phyloP scores from a whole-genome alignment of 805 yeast genomes.

The Kodamaea leandrae region DNA sequence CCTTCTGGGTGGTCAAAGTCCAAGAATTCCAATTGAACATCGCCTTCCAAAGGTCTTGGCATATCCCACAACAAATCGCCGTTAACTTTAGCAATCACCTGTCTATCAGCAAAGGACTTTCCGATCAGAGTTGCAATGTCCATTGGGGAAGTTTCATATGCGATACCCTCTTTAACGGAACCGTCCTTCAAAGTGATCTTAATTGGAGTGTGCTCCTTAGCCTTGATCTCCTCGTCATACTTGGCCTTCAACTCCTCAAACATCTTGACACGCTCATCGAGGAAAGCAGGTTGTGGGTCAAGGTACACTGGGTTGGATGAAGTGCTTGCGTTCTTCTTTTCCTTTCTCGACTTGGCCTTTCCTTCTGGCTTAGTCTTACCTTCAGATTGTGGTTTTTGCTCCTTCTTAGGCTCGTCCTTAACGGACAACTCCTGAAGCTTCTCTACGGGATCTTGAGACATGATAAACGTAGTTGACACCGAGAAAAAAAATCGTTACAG shows the following conservation, averaged over 20 bases:
- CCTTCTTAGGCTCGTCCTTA: constrained; percentile 18
- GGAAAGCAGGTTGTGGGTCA: constrained; percentile 81
- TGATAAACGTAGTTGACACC: background rate
- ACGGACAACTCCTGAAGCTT: constrained; percentile 48
- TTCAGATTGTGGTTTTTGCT: constrained; percentile 8
- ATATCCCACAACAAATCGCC: constrained; percentile 85
- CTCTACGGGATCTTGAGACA: constrained; percentile 29
- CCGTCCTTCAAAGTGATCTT: constrained; percentile 87
- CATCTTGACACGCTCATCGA: constrained; percentile 72
- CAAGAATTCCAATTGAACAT: constrained; percentile 68
- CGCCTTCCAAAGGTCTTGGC: constrained; percentile 85
- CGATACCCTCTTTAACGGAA: constrained; percentile 65
- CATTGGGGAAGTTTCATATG: constrained; percentile 90
- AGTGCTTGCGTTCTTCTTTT: constrained; percentile 41
- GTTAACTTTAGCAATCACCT: constrained; percentile 86
- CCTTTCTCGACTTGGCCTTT: constrained; percentile 20
- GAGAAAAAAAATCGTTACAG: background rate
- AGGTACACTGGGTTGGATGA: constrained; percentile 37
- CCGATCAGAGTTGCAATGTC: constrained; percentile 82
- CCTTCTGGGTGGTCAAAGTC: constrained; percentile 96
- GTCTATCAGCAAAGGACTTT: constrained; percentile 83
- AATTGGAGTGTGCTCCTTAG: constrained; percentile 57
- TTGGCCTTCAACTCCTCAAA: constrained; percentile 79
- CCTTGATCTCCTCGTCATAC: constrained; percentile 69
- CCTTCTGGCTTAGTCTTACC: constrained; percentile 15